A percentile compares a stretch with the other conserved stretches of the same genome.
phyloP scores from a whole-genome alignment of 371 early-diverging fungal genomes.

The Apophysomyces sp. region DNA sequence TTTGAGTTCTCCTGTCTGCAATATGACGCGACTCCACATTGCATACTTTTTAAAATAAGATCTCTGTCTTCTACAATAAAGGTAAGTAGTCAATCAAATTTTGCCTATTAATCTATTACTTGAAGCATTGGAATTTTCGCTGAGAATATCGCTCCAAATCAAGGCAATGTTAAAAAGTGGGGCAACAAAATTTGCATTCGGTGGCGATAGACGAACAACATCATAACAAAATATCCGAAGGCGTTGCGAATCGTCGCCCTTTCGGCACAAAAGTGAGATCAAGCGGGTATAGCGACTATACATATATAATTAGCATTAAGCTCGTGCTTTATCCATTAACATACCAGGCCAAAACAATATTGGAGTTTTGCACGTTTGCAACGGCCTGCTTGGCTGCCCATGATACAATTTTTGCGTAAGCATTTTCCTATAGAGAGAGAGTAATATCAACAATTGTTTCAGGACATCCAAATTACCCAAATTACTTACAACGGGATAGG shows the following conservation, averaged over 20 bases:
- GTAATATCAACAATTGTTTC: too few species aligned
- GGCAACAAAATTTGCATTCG: background rate
- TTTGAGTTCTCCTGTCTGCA: background rate
- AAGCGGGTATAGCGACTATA: slow-evolving; percentile 6
- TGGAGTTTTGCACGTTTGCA: background rate
- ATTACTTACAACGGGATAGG: background rate
- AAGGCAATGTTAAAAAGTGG: background rate
- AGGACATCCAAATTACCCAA: too few species aligned
- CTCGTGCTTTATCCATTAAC: background rate
- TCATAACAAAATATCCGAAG: background rate
- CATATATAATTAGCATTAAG: background rate
- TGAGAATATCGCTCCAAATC: background rate
- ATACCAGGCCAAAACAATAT: slow-evolving; percentile 4
- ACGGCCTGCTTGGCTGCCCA: background rate
- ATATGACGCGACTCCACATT: background rate
- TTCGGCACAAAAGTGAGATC: background rate
- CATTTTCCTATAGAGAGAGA: background rate
- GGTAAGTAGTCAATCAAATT: background rate
- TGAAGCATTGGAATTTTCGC: background rate
- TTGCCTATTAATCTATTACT: background rate
- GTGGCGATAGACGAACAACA: background rate
- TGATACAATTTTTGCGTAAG: background rate
- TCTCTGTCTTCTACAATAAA: background rate
- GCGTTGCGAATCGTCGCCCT: background rate
- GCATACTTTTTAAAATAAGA: background rate